Percentiles rank a stretch among this genome's conserved stretches.
These are phyloP conservation scores for Tuber indicum DNA, from an alignment of 495 filamentous ascomycete genomes.

Conservation along the genomic window DNA sequence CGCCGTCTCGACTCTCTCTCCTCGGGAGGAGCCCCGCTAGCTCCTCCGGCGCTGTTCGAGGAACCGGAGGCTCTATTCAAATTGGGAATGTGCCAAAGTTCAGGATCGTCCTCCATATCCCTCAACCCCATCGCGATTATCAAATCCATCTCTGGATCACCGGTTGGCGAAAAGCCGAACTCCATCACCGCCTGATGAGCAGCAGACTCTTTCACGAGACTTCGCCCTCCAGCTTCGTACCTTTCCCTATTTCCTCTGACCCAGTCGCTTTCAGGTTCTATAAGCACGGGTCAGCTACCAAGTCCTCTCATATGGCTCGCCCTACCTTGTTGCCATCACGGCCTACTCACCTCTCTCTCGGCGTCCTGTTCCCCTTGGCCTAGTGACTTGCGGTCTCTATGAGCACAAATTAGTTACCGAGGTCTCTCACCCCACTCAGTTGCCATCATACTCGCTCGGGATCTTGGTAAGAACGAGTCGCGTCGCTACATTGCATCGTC, in stretches of 20 bases:
- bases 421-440: background rate
- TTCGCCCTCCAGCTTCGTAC: constrained; percentile 14
- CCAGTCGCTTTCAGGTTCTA: constrained; percentile 4
- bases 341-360: background rate
- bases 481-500: constrained; percentile 5
- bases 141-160: constrained; percentile 21
- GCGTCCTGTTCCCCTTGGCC: background rate
- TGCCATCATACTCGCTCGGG: background rate
- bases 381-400: background rate
- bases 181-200: constrained; percentile 4
- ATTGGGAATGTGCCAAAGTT: background rate
- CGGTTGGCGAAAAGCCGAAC: constrained; percentile 12
- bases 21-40: too few relatives aligned
- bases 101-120: constrained; percentile 15
- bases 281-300: background rate
- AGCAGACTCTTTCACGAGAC: constrained; percentile 11
- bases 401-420: background rate
- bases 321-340: background rate
- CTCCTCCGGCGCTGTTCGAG: background rate
- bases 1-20: too few relatives aligned
- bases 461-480: background rate
- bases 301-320: background rate
- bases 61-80: background rate
- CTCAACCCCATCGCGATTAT: constrained; percentile 14
- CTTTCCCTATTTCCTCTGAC: constrained; percentile 5